Evolutionary conservation across 331 rosid species (phyloP), one percentile per base, ranked within the genome.

Genomic region (Arachis monticola): DNA sequence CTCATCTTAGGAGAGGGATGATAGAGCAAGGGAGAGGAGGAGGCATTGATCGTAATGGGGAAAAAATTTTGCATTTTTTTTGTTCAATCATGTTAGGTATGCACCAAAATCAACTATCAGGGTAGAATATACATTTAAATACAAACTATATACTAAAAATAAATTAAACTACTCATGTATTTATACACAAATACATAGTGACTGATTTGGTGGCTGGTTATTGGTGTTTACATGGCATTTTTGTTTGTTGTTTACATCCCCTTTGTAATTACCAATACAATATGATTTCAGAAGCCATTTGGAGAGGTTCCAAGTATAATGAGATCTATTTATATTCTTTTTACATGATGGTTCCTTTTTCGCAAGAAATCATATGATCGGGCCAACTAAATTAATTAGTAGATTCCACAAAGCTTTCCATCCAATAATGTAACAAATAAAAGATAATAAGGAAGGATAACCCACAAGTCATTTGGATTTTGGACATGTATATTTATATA

Each of bases 41-140:
- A 68, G 77, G 74, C 52, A 42, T 53, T 45, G 78, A 63, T 87
- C 38, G 38, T 83, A 63, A 67, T 58, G 72, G 83, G 92, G 87
- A 85, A 66, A 32, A 32, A 1, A 1, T 32, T 32, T 32, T 32
- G 38, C 38, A 11, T 0, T 47, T 63, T 63, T 70, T 69, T 17
- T 17, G 22, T 17, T 17, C 22, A 17, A 17, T 17, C 22, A 17
- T 17, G 22, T 17, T 17, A 17, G 22, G 22, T 17, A 17, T 17
- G 22, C 22, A 17, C 22, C 22, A 17, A 17, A 17, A 17, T 17
- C 22, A 17, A 17, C 22, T 17, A 17, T 17, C 22, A 17, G 22
- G 22, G 22, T 17, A 17, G 22, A 17, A 17, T 17, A 17, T 17
- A 17, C 22, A 17, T 17, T 17, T 17, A 17, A 17, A 17, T 17